A percentile compares a stretch with the other conserved stretches of the same genome.
phyloP scores from a whole-genome alignment of 306 rosid species.

The Corylus americana region DNA sequence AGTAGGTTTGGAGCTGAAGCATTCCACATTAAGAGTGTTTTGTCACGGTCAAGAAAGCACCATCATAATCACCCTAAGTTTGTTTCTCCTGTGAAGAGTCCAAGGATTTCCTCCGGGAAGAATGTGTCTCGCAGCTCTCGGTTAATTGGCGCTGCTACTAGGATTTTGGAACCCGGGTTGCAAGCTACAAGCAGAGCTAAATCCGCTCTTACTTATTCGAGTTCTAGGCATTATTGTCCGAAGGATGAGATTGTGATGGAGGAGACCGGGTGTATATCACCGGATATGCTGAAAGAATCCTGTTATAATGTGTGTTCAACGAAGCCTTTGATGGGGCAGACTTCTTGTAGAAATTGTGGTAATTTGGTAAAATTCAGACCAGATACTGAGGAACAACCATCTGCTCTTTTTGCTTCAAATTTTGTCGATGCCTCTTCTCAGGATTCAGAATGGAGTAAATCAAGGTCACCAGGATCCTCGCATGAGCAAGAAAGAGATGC shows the following conservation, averaged over 20 bases:
- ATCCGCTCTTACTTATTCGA: constrained; percentile 47
- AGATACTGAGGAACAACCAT: constrained; percentile 36
- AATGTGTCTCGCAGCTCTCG: constrained; percentile 63
- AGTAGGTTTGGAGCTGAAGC: constrained; percentile 75
- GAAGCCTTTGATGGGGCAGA: constrained; percentile 44
- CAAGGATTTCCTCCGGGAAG: constrained; percentile 54
- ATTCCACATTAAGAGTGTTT: constrained; percentile 71
- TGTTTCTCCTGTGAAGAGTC: constrained; percentile 66
- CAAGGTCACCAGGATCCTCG: constrained; percentile 27
- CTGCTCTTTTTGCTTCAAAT: constrained; percentile 37
- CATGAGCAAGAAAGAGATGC: constrained; percentile 44
- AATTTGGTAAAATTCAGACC: constrained; percentile 43
- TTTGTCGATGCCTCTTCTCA: constrained; percentile 30
- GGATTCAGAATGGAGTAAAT: constrained; percentile 44
- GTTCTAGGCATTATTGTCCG: constrained; percentile 38
- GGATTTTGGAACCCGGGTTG: constrained; percentile 85
- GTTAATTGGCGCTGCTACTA: constrained; percentile 81
- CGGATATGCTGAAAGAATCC: constrained; percentile 31
- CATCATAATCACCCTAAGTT: constrained; percentile 55
- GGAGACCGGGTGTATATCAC: constrained; percentile 24
- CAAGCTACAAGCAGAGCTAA: constrained; percentile 57
- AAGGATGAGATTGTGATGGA: constrained; percentile 27
- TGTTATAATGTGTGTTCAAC: constrained; percentile 32
- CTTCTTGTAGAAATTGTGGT: constrained; percentile 72
- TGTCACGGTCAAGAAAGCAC: constrained; percentile 60